phyloP scores from a whole-genome alignment of 306 rosid species.

The Sesbania bispinosa region DNA sequence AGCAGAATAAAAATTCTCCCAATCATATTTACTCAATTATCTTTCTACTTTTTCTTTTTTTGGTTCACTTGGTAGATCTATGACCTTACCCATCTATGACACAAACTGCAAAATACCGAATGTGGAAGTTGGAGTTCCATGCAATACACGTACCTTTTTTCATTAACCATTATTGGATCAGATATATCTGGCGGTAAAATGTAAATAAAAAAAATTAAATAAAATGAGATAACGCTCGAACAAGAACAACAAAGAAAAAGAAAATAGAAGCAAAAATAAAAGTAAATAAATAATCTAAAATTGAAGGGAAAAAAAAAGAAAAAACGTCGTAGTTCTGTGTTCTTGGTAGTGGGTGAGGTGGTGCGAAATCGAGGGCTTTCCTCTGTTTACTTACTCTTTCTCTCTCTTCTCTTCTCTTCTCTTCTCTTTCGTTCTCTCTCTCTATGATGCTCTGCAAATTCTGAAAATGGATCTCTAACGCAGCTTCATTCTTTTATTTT shows the following conservation, averaged over 20 bases:
- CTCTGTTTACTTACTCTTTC: conserved; percentile 18
- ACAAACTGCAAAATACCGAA: neutral
- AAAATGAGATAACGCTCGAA: neutral
- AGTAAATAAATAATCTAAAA: conserved; percentile 18
- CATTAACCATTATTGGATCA: neutral
- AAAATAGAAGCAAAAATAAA: neutral
- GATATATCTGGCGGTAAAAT: conserved; percentile 15
- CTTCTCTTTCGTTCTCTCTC: neutral
- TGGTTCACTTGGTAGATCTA: neutral
- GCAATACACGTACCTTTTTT: neutral
- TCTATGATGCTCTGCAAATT: conserved; percentile 32
- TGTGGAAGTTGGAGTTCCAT: neutral
- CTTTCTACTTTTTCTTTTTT: neutral
- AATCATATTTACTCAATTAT: neutral
- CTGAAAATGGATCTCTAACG: conserved; percentile 48
- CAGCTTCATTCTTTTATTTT: conserved; percentile 2
- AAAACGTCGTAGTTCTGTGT: conserved; percentile 22
- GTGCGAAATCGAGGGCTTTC: conserved; percentile 57
- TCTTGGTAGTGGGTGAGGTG: conserved; percentile 47
- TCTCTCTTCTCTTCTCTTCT: neutral
- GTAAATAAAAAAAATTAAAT: neutral
- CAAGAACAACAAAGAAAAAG: neutral
- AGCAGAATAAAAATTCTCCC: no score
- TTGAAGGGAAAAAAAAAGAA: neutral
- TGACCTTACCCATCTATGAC: neutral